A percentile compares a stretch with the other conserved stretches of the same genome.
Evolutionary conservation across 2,329 filamentous ascomycete genomes (phyloP).

Genomic region (Rhinocladiella similis): DNA sequence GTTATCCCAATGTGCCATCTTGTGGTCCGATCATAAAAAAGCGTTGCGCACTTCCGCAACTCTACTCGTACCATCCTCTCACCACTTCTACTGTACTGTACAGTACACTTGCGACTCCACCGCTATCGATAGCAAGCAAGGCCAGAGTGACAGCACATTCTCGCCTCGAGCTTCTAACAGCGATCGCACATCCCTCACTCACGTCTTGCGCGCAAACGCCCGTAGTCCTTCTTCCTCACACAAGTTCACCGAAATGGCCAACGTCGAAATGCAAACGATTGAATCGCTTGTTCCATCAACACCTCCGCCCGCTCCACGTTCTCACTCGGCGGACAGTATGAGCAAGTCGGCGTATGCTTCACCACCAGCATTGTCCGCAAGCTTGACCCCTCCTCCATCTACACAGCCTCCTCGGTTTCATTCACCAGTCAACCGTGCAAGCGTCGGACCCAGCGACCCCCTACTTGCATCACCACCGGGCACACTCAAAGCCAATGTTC

Average conservation of each 20-base stretch:
- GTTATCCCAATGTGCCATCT: conserved; percentile 4
- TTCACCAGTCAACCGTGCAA: conserved; percentile 18
- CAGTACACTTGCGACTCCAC: conserved; percentile 10
- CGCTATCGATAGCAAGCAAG: conserved; percentile 9
- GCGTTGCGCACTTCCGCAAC: neutral
- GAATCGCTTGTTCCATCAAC: conserved; percentile 18
- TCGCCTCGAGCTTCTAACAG: neutral
- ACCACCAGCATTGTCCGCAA: conserved; percentile 24
- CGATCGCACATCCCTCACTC: neutral
- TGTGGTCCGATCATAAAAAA: conserved; percentile 2
- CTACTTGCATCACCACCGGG: conserved; percentile 48
- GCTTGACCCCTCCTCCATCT: conserved; percentile 28
- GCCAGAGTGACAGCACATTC: conserved; percentile 7
- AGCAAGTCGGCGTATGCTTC: conserved; percentile 24
- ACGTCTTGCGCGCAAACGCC: neutral
- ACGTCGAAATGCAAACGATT: neutral
- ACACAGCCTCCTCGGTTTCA: conserved; percentile 26
- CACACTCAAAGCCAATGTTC: conserved; percentile 42
- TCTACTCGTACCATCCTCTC: neutral
- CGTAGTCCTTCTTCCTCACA: neutral
- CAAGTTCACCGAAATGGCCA: conserved; percentile 11
- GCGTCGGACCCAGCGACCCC: conserved; percentile 7
- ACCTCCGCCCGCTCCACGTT: conserved; percentile 20
- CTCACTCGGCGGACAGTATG: conserved; percentile 23
- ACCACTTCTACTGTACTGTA: too few species aligned